Conservation (phyloP, 139 green algal genomes). For the Auxenochlorella pyrenoidosa region DNA sequence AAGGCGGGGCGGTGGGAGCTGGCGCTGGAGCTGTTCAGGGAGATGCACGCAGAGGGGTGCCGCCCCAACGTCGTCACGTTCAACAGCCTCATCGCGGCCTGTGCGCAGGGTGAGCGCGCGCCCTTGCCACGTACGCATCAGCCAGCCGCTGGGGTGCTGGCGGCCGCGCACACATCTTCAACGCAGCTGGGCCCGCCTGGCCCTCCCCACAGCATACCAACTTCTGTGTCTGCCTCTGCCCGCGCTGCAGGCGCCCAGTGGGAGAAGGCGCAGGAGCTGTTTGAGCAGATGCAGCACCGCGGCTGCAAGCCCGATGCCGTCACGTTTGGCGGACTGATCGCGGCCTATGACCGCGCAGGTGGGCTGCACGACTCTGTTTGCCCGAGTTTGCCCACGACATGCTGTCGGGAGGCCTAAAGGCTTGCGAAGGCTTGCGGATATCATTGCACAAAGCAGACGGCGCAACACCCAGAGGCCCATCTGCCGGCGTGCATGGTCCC, state of each 20-base stretch:
- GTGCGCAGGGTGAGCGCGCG: slow-evolving; percentile 59
- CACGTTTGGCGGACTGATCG: slow-evolving; percentile 89
- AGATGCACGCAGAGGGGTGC: slow-evolving; percentile 83
- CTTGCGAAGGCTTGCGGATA: too few relatives aligned
- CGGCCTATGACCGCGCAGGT: slow-evolving; percentile 71
- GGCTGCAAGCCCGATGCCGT: slow-evolving; percentile 86
- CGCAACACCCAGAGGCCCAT: too few relatives aligned
- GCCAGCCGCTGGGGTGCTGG: too few relatives aligned
- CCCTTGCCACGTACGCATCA: too few relatives aligned
- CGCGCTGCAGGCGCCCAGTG: slow-evolving; percentile 39
- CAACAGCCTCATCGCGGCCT: slow-evolving; percentile 87
- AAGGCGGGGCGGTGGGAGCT: slow-evolving; percentile 81
- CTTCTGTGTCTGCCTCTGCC: too few relatives aligned
- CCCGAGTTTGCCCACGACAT: too few relatives aligned
- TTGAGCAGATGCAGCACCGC: slow-evolving; percentile 59
- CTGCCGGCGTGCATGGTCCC: too few relatives aligned
- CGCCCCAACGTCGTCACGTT: slow-evolving; percentile 87
- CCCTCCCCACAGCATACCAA: background rate
- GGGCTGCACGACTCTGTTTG: background rate
- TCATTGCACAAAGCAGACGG: too few relatives aligned
- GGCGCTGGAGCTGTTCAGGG: slow-evolving; percentile 82
- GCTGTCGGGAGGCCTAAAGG: too few relatives aligned
- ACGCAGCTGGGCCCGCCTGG: too few relatives aligned
- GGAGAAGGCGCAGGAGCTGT: slow-evolving; percentile 60
- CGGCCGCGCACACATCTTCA: too few relatives aligned